A percentile compares a stretch with the other conserved stretches of the same genome.
These are phyloP conservation scores for Thymus mandschuricus DNA, from an alignment of 257 asterid genomes.

Conservation along the genomic window DNA sequence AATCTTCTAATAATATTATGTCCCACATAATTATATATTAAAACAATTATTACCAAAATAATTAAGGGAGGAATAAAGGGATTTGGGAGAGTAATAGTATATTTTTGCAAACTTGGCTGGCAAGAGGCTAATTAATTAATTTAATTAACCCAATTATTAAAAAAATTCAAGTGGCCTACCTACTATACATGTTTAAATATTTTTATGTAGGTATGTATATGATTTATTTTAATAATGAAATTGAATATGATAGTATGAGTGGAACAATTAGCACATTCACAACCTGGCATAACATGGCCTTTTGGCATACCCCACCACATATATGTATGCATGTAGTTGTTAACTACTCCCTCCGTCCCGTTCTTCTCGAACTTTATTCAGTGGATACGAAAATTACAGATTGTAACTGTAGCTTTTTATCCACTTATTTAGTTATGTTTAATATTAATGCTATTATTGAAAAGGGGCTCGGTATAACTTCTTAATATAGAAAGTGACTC, in stretches of 20 bases:
- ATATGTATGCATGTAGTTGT: neutral
- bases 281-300: slow-evolving; percentile 48
- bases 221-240: slow-evolving; percentile 4
- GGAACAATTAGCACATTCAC: slow-evolving; percentile 34
- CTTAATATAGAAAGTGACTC: no score
- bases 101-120: slow-evolving; percentile 24
- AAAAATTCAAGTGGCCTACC: slow-evolving; percentile 38
- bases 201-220: no score
- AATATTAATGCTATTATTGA: no score
- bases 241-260: slow-evolving; percentile 2
- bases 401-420: no score
- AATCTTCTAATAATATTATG: no score
- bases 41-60: neutral
- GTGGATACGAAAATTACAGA: no score
- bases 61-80: neutral
- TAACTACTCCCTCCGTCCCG: no score
- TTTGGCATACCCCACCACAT: slow-evolving; percentile 22
- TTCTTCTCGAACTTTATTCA: no score
- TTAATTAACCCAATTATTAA: neutral
- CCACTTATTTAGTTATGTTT: no score
- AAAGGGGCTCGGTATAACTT: no score
- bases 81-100: neutral
- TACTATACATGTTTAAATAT: slow-evolving; percentile 17
- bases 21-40: neutral
- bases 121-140: slow-evolving; percentile 18